Evolutionary conservation across 345 rosid species (phyloP), one percentile per base, ranked within the genome.

Genomic region (Aquilaria malaccensis): DNA sequence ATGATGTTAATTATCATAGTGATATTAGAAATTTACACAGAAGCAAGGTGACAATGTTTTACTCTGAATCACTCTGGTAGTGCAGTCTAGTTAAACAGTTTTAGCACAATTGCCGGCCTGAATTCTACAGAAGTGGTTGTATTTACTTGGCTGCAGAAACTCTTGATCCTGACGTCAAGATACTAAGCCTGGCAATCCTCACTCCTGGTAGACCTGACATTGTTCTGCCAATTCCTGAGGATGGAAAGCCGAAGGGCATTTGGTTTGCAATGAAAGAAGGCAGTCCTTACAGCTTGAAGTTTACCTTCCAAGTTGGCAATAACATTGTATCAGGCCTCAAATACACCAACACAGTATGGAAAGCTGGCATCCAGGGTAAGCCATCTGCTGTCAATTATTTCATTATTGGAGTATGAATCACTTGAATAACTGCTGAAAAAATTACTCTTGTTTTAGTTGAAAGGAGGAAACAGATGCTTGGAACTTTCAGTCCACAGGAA

Each of bases 221-320:
- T 9, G 81, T 80, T 14, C 88, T 85, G 48, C 45, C 77, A 55
- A 79, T 88, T 67, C 87, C 83, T 0, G 83, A 80, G 67, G 77
- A 68, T 65, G 92, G 92, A 9, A 83, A 83, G 9, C 81, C 83
- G 3, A 62, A 73, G 57, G 89, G 92, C 0, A 56, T 70, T 53
- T 88, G 96, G 96, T 88, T 88, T 71, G 77, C 89, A 48, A 62
- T 88, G 73, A 85, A 85, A 71, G 92, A 88, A 80, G 92, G 89
- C 33, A 77, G 85, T 68, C 85, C 57, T 33, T 85, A 88, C 72
- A 80, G 60, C 55, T 50, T 88, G 68, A 83, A 80, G 63, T 81
- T 88, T 74, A 58, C 84, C 15, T 85, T 88, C 64, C 73, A 78
- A 63, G 95, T 85, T 65, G 74, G 78, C 72, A 83, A 85, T 68